Percentiles rank a stretch among this genome's conserved stretches.
These are phyloP conservation scores for Russula abietina DNA, from an alignment of 768 basidiomycete genomes.

Conservation along the genomic window DNA sequence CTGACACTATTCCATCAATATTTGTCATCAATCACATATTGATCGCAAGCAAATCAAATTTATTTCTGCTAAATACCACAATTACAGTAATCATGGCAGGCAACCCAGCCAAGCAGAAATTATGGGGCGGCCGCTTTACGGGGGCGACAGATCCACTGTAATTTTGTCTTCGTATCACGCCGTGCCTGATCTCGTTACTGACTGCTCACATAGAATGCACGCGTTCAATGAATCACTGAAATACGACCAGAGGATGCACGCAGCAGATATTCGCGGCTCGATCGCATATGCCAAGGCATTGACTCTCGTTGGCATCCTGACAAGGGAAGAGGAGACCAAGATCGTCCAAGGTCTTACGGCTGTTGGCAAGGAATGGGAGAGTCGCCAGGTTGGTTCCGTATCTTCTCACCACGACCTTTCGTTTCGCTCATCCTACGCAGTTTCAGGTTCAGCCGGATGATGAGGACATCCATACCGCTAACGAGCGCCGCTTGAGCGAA, in stretches of 20 bases:
- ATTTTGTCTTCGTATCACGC: conserved; percentile 26
- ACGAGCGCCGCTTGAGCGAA: conserved; percentile 90
- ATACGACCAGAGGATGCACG: conserved; percentile 93
- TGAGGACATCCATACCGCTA: conserved; percentile 98
- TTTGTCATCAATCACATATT: no score
- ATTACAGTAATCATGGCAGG: no score
- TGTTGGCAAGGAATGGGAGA: conserved; percentile 84
- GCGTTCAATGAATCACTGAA: conserved; percentile 93
- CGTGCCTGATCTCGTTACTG: conserved; percentile 18
- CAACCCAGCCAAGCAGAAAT: conserved; percentile 57
- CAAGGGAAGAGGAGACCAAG: conserved; percentile 61
- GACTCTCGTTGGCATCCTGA: conserved; percentile 73
- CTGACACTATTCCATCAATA: no score
- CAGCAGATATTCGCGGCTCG: conserved; percentile 86
- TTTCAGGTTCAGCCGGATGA: conserved; percentile 81
- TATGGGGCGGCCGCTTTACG: conserved; percentile 87
- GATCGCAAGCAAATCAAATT: no score
- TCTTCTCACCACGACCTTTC: neutral
- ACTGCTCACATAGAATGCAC: conserved; percentile 67
- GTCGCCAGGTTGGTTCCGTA: conserved; percentile 50
- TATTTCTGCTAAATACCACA: no score
- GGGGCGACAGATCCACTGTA: conserved; percentile 84
- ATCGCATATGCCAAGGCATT: conserved; percentile 94
- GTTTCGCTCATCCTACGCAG: conserved; percentile 35
- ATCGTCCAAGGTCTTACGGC: conserved; percentile 67